Evolutionary conservation across 352 stramenopile genomes (phyloP).

Genomic region (Phytophthora boehmeriae): DNA sequence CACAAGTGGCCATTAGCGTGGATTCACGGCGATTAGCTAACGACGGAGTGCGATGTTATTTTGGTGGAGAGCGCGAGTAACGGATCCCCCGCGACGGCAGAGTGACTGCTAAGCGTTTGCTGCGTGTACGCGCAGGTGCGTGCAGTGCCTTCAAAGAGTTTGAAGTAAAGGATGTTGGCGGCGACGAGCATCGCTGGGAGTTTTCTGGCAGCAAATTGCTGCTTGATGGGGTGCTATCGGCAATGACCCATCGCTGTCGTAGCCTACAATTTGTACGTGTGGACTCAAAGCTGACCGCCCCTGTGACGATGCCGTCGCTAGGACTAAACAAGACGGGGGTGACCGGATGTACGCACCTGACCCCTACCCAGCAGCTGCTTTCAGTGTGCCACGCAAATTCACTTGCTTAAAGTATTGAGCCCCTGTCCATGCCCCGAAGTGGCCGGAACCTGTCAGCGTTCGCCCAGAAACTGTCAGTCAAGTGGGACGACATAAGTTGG

Average conservation of each 20-base stretch:
- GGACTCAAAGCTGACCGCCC: no score
- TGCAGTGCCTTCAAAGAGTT: no score
- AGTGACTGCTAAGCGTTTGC: neutral
- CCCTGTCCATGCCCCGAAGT: neutral
- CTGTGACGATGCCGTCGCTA: no score
- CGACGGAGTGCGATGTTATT: slow-evolving; percentile 23
- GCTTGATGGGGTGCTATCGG: no score
- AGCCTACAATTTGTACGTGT: no score
- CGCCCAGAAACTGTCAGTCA: slow-evolving; percentile 34
- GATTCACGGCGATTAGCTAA: slow-evolving; percentile 30
- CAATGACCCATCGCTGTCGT: no score
- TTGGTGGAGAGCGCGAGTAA: slow-evolving; percentile 11
- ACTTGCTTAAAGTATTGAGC: slow-evolving; percentile 10
- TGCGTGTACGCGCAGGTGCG: neutral
- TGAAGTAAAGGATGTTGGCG: no score
- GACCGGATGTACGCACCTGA: slow-evolving; percentile 4
- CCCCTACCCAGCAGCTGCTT: slow-evolving; percentile 17
- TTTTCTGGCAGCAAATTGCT: no score
- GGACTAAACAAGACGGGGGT: neutral
- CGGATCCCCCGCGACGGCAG: slow-evolving; percentile 10
- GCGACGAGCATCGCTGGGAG: no score
- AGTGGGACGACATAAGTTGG: slow-evolving; percentile 21
- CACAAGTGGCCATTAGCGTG: slow-evolving; percentile 18
- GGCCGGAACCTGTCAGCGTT: slow-evolving; percentile 32
- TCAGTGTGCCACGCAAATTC: neutral